Evolutionary conservation across 208 protist genomes (phyloP).

Genomic region (Leishmania major): DNA sequence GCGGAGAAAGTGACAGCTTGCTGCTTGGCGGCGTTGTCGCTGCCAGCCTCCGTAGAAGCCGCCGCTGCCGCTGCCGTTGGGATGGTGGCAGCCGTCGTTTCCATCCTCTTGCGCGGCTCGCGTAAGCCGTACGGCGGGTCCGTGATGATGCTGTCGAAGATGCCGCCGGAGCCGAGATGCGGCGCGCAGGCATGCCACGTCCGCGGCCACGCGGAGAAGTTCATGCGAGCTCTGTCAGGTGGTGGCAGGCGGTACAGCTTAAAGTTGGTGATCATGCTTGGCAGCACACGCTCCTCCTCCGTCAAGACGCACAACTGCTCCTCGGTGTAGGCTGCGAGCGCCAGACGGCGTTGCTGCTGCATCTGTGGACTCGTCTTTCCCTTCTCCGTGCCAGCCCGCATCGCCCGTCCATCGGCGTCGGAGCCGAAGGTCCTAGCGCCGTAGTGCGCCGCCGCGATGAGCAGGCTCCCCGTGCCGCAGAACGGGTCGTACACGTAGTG

Average conservation of each 20-base stretch:
- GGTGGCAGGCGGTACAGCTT: conserved; percentile 75
- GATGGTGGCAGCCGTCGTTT: not conserved
- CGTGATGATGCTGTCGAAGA: conserved; percentile 92
- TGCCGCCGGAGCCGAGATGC: conserved; percentile 19
- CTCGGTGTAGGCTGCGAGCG: conserved; percentile 36
- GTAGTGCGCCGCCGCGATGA: conserved; percentile 85
- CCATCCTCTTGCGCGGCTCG: conserved; percentile 67
- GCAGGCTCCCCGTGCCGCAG: conserved; percentile 90
- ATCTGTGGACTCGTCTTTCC: conserved; percentile 61
- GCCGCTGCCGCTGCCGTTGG: not conserved
- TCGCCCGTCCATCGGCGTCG: conserved; percentile 89
- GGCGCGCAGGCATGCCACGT: conserved; percentile 27
- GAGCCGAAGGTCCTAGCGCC: conserved; percentile 88
- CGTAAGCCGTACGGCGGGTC: conserved; percentile 94
- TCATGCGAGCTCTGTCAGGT: conserved; percentile 77
- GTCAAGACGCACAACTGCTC: conserved; percentile 39
- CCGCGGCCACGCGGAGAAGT: conserved; percentile 76
- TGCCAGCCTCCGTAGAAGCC: not conserved
- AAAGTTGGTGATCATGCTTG: conserved; percentile 89
- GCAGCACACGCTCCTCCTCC: conserved; percentile 43
- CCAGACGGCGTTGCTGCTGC: conserved; percentile 69
- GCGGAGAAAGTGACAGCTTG: conserved; percentile 6
- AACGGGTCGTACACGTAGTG: conserved; percentile 93
- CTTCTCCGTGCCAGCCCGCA: conserved; percentile 75
- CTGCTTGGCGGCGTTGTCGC: not conserved